Conservation (phyloP, 352 stramenopile species). For the Nothophytophthora sp. region DNA sequence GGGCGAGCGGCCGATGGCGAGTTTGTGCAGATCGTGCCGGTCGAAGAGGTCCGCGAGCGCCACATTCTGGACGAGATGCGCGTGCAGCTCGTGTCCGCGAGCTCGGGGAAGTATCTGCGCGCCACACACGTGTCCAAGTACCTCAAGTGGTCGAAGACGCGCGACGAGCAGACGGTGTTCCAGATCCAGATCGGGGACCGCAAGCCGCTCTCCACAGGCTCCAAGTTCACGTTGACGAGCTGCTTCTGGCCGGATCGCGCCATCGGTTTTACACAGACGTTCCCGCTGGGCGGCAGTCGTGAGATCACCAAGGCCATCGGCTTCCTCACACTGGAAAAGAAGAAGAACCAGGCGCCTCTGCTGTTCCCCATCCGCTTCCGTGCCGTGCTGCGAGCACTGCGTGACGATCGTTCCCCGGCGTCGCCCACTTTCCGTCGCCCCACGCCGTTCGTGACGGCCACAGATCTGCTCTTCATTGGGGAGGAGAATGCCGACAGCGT, state of each 20-base stretch:
- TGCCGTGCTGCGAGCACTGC: constrained; percentile 35
- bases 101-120: constrained; percentile 56
- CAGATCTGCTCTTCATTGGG: constrained; percentile 54
- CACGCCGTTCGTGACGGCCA: constrained; percentile 50
- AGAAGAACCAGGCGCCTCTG: constrained; percentile 57
- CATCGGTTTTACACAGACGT: constrained; percentile 57
- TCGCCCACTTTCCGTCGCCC: constrained; percentile 13
- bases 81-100: constrained; percentile 56
- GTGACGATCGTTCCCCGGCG: constrained; percentile 26
- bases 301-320: constrained; percentile 58
- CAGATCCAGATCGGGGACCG: constrained; percentile 55
- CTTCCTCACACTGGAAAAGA: constrained; percentile 67
- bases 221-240: constrained; percentile 65
- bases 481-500: constrained; percentile 45
- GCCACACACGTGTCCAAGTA: constrained; percentile 65
- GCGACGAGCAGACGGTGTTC: constrained; percentile 69
- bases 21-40: constrained; percentile 58
- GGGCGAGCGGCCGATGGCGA: constrained; percentile 37
- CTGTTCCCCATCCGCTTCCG: constrained; percentile 65
- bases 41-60: constrained; percentile 52
- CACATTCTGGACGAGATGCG: constrained; percentile 62
- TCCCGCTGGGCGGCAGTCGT: constrained; percentile 47
- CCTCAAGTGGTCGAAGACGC: constrained; percentile 56
- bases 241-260: constrained; percentile 52
- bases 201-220: constrained; percentile 42